These are phyloP conservation scores for Ophioceras dolichostomum DNA, from an alignment of 2,329 filamentous ascomycete species.

Conservation along the genomic window DNA sequence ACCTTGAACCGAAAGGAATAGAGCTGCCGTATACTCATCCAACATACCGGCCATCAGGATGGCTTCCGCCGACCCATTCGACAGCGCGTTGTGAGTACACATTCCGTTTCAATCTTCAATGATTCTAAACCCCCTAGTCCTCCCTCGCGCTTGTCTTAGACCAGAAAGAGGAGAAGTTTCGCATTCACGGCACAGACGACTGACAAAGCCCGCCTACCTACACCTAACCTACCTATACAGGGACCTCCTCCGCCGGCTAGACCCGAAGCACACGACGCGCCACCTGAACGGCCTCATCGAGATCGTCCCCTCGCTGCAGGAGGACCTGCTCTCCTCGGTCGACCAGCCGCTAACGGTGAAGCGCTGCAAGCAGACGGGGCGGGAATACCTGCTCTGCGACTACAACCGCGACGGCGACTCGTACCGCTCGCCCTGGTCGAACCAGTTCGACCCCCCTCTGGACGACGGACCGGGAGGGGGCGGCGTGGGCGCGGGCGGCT, in stretches of 20 bases:
- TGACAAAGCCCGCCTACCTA: conserved; percentile 1
- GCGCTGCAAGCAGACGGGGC: conserved; percentile 76
- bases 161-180: too few relatives aligned
- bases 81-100: conserved; percentile 62
- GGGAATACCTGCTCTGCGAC: conserved; percentile 96
- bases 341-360: conserved; percentile 86
- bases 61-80: conserved; percentile 50
- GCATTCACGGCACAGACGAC: too few relatives aligned
- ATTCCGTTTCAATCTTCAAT: too few relatives aligned
- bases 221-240: conserved; percentile 31
- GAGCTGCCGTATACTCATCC: too few relatives aligned
- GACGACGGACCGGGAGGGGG: conserved; percentile 45
- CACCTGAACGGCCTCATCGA: conserved; percentile 85
- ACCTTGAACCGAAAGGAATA: too few relatives aligned
- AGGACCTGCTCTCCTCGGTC: conserved; percentile 95
- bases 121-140: too few relatives aligned
- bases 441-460: conserved; percentile 90
- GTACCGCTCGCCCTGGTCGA: conserved; percentile 97
- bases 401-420: conserved; percentile 99
- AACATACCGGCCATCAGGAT: too few relatives aligned
- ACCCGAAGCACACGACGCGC: conserved; percentile 78
- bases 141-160: too few relatives aligned
- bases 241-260: conserved; percentile 94
- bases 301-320: conserved; percentile 82
- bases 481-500: conserved; percentile 37